phyloP scores from a whole-genome alignment of 768 basidiomycete species.

The Cystofilobasidium macerans region DNA sequence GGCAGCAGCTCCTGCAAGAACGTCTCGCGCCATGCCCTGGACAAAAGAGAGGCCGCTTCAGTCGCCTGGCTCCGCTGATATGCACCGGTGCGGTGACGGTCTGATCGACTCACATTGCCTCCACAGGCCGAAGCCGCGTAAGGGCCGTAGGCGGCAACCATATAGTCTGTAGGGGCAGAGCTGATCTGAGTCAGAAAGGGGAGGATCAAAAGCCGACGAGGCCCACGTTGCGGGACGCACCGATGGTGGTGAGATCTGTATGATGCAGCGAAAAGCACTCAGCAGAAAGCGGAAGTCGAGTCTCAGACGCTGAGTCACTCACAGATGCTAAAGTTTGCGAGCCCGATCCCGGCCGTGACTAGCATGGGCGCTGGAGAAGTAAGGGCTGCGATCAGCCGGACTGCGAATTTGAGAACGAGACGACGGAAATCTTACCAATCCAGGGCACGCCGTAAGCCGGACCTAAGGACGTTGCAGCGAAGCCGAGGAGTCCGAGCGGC shows the following conservation, averaged over 20 bases:
- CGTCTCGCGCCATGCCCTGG: slow-evolving; percentile 32
- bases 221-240: too few relatives aligned
- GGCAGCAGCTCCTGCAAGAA: slow-evolving; percentile 34
- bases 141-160: not conserved
- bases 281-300: too few relatives aligned
- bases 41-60: too few relatives aligned
- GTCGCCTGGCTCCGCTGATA: too few relatives aligned
- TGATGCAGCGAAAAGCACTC: too few relatives aligned
- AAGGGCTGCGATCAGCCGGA: too few relatives aligned
- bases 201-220: too few relatives aligned
- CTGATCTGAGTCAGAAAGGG: not conserved
- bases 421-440: slow-evolving; percentile 8
- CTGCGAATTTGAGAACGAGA: not conserved
- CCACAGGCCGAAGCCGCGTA: not conserved
- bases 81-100: too few relatives aligned
- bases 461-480: slow-evolving; percentile 30
- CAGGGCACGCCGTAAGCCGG: slow-evolving; percentile 7
- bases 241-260: too few relatives aligned
- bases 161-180: not conserved
- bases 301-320: too few relatives aligned
- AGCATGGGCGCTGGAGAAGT: not conserved
- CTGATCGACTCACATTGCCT: not conserved
- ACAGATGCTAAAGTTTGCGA: not conserved
- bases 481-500: slow-evolving; percentile 21
- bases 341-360: not conserved